Conservation (phyloP, 164 flowering plant genomes). For the Aristolochia californica region DNA sequence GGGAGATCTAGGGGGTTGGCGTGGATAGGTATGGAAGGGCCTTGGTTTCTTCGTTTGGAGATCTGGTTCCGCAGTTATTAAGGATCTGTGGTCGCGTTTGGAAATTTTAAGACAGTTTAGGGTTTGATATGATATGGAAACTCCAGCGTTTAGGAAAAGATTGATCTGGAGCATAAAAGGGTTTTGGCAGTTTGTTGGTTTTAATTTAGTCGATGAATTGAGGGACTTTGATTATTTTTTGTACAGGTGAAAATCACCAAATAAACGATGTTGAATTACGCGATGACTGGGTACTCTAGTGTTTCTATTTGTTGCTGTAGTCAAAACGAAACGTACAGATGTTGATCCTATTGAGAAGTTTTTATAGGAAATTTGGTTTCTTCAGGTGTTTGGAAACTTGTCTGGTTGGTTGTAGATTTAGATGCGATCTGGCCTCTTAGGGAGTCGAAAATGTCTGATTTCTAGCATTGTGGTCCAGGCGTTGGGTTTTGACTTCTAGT, state of each 20-base stretch:
- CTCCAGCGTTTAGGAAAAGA: neutral
- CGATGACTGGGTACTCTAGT: no score
- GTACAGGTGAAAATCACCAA: neutral
- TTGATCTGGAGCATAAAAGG: neutral
- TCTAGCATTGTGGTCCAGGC: neutral
- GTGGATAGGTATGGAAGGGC: no score
- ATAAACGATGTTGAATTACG: neutral
- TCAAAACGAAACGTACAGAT: neutral
- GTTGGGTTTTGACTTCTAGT: neutral
- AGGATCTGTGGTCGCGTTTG: neutral
- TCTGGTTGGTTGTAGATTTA: neutral
- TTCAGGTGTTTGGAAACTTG: neutral
- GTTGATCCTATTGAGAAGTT: no score
- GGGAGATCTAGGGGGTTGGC: neutral
- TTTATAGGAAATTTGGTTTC: neutral
- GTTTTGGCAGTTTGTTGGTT: neutral
- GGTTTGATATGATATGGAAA: neutral
- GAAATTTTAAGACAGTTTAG: neutral
- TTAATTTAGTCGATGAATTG: neutral
- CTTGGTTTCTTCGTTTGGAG: neutral
- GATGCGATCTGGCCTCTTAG: neutral
- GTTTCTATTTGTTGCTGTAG: neutral
- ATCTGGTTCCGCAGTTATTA: neutral
- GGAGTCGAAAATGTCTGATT: neutral
- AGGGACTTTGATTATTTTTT: no score